Conservation (phyloP, 2,329 filamentous ascomycete genomes). For the Tolypocladium sp. region DNA sequence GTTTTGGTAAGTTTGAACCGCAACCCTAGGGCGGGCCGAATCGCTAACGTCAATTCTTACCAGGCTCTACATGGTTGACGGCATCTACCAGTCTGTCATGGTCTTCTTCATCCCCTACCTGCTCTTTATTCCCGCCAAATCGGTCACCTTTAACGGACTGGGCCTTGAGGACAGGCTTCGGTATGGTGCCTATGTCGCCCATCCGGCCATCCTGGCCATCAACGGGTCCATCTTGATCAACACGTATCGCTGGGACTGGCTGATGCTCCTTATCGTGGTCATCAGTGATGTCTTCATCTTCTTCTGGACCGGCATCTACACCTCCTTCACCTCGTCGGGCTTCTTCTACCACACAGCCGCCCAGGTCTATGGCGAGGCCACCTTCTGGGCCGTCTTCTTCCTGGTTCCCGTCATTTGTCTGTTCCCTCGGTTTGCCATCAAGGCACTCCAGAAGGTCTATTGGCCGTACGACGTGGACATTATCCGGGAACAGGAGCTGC, state of each 20-base stretch:
- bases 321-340: slow-evolving; percentile 35
- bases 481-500: slow-evolving; percentile 79
- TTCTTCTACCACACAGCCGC: slow-evolving; percentile 67
- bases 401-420: slow-evolving; percentile 75
- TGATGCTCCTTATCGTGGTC: slow-evolving; percentile 72
- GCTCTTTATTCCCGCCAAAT: slow-evolving; percentile 59
- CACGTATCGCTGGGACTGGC: slow-evolving; percentile 96
- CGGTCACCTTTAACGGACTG: slow-evolving; percentile 61
- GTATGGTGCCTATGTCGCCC: slow-evolving; percentile 80
- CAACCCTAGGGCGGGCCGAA: too few relatives aligned
- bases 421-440: slow-evolving; percentile 78
- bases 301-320: slow-evolving; percentile 91
- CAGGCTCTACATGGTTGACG: slow-evolving; percentile 90
- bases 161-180: slow-evolving; percentile 71
- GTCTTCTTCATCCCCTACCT: slow-evolving; percentile 90
- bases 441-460: slow-evolving; percentile 87
- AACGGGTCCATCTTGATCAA: slow-evolving; percentile 95
- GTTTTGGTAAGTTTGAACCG: slow-evolving; percentile 64
- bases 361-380: slow-evolving; percentile 70
- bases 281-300: slow-evolving; percentile 85
- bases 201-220: slow-evolving; percentile 76
- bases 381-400: slow-evolving; percentile 80
- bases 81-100: slow-evolving; percentile 88
- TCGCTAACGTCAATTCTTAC: slow-evolving; percentile 3
- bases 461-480: slow-evolving; percentile 92